phyloP scores from a whole-genome alignment of 2,329 filamentous ascomycete species.

The Trichophyton simii region DNA sequence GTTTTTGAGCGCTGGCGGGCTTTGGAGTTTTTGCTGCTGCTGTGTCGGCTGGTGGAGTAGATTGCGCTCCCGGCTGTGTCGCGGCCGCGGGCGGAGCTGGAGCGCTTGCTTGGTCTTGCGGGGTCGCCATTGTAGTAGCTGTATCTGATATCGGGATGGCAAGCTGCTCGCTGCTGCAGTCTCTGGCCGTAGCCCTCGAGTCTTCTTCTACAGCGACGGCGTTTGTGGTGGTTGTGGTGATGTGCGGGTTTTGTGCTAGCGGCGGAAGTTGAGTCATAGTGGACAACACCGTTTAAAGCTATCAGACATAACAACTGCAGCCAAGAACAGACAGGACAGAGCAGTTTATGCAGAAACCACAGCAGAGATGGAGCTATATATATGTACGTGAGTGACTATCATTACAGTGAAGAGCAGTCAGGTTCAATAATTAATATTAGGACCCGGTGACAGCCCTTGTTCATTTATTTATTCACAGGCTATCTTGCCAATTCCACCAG shows the following conservation, averaged over 20 bases:
- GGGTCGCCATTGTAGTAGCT: background rate
- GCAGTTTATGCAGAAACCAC: background rate
- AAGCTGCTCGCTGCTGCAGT: background rate
- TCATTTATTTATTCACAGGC: constrained; percentile 2
- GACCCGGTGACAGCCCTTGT: background rate
- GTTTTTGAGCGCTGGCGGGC: background rate
- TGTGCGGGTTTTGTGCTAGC: background rate
- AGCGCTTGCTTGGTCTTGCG: background rate
- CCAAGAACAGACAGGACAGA: background rate
- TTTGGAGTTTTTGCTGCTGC: background rate
- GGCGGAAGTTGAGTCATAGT: background rate
- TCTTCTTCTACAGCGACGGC: no score
- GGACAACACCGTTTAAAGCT: background rate
- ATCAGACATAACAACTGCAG: background rate
- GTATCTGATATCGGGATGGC: background rate
- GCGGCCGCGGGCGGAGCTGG: background rate
- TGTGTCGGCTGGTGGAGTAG: background rate
- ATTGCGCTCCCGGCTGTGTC: background rate
- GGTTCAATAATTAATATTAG: constrained; percentile 1
- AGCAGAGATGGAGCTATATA: background rate
- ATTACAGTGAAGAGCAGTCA: background rate
- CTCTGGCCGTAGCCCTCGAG: background rate
- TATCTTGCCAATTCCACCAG: background rate
- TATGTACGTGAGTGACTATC: background rate
- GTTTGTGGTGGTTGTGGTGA: background rate